A percentile compares a stretch with the other conserved stretches of the same genome.
These are phyloP conservation scores for Coemansia brasiliensis DNA, from an alignment of 192 early-diverging fungal species.

Conservation along the genomic window DNA sequence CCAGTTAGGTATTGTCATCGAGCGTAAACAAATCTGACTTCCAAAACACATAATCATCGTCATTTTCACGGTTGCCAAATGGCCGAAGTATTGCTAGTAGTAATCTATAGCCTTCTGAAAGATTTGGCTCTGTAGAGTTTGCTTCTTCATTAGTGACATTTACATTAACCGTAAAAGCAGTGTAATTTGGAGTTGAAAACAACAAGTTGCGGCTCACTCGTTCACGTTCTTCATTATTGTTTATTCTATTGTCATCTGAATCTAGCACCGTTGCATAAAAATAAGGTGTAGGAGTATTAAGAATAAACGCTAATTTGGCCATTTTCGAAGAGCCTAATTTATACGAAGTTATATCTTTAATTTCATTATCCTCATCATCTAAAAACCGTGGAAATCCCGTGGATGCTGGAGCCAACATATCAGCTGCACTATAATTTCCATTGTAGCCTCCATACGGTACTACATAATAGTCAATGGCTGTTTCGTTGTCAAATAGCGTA, in stretches of 20 bases:
- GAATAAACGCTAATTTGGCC: background rate
- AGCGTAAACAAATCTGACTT: background rate
- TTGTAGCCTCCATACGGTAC: slow-evolving; percentile 11
- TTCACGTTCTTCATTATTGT: background rate
- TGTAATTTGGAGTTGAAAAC: background rate
- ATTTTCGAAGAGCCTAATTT: background rate
- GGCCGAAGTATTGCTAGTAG: background rate
- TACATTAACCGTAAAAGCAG: background rate
- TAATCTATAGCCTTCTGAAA: slow-evolving; percentile 2
- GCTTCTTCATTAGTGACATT: background rate
- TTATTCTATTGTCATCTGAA: background rate
- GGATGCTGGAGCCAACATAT: background rate
- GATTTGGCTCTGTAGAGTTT: background rate
- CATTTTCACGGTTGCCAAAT: background rate
- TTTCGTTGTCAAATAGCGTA: background rate
- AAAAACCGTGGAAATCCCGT: background rate
- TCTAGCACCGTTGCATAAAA: background rate
- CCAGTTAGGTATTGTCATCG: too few species aligned
- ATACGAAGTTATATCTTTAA: background rate
- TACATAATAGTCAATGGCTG: background rate
- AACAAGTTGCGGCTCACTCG: background rate
- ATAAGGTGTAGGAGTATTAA: background rate
- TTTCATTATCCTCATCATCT: background rate
- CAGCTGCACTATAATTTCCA: slow-evolving; percentile 1
- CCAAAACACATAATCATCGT: background rate